Base-by-base conservation (phyloP, 2,329 filamentous ascomycete species). In the Alternaria gansuensis region DNA sequence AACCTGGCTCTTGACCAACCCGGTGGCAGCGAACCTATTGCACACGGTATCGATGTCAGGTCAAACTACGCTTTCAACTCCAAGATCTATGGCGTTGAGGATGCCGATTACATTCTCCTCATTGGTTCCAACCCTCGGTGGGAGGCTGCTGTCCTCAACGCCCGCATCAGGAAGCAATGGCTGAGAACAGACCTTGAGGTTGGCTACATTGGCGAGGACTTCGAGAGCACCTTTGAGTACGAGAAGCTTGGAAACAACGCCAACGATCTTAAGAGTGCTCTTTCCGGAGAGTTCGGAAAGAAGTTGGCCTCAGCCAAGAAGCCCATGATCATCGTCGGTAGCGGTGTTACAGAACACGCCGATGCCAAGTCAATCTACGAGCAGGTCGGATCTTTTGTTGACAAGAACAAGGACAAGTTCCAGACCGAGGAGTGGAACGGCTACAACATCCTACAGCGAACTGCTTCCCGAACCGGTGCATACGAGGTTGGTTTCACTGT, bases 21-120 rank as follows among this genome's bases (percentile, higher is more conserved):
- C 37, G 87, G 88, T 56, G 95, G 95, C 63, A 90, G 86, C 79
- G 83, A 89, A 65, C 95, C 95, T 13, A 82, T 97, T 63, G 91
- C 94, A 34, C 95, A 99, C 80, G 95, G 95, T 78, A 82, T 97
- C 63, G 95, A 99, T 73, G 86, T 98, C 59, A 91, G 94, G 66
- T 91, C 93, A 59, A 99, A 95, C 83, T 99, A 96, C 81, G 84
- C 92, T 43, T 97, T 99, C 85, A 99, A 99, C 86, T 97, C 93
- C 36, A 92, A 86, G 78, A 96, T 99, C 75, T 90, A 87, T 78
- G 95, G 93, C 73, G 91, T 98, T 36, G 95, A 99, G 80, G 91
- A 97, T 75, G 92, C 94, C 17, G 95, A 98, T 80, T 88, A 86
- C 70, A 92, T 99, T 60, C 88, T 99, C 53, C 88, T 99, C 59